Base-by-base conservation (phyloP, 2,329 filamentous ascomycete genomes). In the Nothopassalora personata region DNA sequence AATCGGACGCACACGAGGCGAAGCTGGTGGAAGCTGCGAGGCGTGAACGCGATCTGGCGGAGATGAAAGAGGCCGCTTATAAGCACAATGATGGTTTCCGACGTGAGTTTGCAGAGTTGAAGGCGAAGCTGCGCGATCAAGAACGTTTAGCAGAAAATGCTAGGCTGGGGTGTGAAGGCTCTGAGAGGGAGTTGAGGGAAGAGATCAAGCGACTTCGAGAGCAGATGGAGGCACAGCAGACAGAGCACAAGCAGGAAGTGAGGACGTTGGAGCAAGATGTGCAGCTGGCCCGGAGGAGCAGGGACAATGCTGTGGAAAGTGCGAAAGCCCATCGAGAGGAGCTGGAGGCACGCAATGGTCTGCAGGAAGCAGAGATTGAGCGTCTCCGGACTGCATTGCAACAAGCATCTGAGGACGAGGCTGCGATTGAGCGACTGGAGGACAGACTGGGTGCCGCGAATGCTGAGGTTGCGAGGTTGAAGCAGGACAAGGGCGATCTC, bases 31-130 rank as follows among this genome's bases (percentile, higher is more conserved):
- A 69, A 30, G 63, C 60, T 27, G 60, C 56, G 13, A 59, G 64
- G 3, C 62, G 64, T 0, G 67, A 71, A 59, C 53, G 60, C 28
- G 61, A 68, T 52, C 46, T 66, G 31, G 39, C 59, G 6, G 62
- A 67, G 49, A 62, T 68, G 60, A 69, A 64, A 46, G 62, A 64
- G 23, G 60, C 68, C n/a, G 62, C 66, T 0, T 58, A 64, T 19
- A 60, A 62, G 33, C 60, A 67, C 50, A 64, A 58, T 13, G 64
- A 67, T n/a, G 64, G 64, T 15, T 63, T 68, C 46, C 45, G 61
- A 15, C 57, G 62, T 23, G 65, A 68, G 33, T 63, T 66, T 39
- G 57, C 52, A 10, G 59, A 66, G 36, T 47, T 68, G 50, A 67
- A 67, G 45, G 55, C 64, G 33, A 62, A 67, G 47, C 45, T 66